Percentiles rank a stretch among this genome's conserved stretches.
These are phyloP conservation scores for Xylaria bambusicola DNA, from an alignment of 495 filamentous ascomycete genomes.

Conservation along the genomic window DNA sequence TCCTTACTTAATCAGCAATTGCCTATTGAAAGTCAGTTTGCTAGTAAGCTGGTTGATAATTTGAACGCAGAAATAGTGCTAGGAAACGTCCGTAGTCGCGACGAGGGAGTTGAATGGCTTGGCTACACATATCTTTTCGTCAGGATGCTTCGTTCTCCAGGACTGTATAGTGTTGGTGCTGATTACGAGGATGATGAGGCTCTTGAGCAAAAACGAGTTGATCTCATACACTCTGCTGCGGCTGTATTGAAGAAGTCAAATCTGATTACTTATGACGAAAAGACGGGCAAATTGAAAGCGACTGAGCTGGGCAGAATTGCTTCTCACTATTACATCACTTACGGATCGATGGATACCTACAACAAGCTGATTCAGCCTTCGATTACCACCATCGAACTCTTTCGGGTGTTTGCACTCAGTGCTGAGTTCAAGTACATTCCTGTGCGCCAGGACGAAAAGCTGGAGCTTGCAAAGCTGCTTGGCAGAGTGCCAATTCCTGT, in stretches of 20 bases:
- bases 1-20: constrained; percentile 96
- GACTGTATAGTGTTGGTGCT: constrained; percentile 90
- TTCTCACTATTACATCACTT: constrained; percentile 97
- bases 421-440: constrained; percentile 99
- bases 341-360: constrained; percentile 95
- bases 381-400: constrained; percentile 88
- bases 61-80: constrained; percentile 96
- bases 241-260: constrained; percentile 82
- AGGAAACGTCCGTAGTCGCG: constrained; percentile 87
- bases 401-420: constrained; percentile 95
- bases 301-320: constrained; percentile 95
- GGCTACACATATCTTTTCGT: constrained; percentile 99
- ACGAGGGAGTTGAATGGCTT: constrained; percentile 97
- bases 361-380: constrained; percentile 93
- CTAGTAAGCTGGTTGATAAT: constrained; percentile 92
- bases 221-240: constrained; percentile 93
- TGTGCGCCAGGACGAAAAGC: constrained; percentile 94
- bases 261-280: constrained; percentile 93
- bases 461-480: constrained; percentile 91
- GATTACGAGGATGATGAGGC: constrained; percentile 93
- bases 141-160: constrained; percentile 94
- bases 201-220: constrained; percentile 93
- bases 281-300: constrained; percentile 81
- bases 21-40: constrained; percentile 95
- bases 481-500: constrained; percentile 91